phyloP scores from a whole-genome alignment of 1,284 basidiomycete species.

The Apiotrichum porosum region DNA sequence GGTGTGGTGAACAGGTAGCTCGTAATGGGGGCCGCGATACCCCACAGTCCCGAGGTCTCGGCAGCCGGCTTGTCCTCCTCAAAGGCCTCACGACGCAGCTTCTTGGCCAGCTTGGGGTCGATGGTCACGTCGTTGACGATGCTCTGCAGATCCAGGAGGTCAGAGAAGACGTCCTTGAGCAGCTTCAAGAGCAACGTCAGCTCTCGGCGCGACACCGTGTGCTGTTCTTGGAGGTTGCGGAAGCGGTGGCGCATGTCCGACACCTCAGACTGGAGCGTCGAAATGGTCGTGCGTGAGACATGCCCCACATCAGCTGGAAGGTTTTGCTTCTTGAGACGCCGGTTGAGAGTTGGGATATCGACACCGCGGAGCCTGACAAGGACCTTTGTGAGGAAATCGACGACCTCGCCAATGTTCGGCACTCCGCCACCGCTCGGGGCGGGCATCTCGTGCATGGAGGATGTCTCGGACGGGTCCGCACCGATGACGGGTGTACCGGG shows the following conservation, averaged over 20 bases:
- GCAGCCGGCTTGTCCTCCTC: constrained; percentile 41
- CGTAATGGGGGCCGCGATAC: constrained; percentile 59
- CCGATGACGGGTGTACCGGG: background rate
- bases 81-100: constrained; percentile 60
- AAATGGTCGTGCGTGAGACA: constrained; percentile 77
- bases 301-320: constrained; percentile 78
- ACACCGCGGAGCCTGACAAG: constrained; percentile 69
- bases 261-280: constrained; percentile 68
- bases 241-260: constrained; percentile 68
- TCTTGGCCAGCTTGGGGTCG: constrained; percentile 69
- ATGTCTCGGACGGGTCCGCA: constrained; percentile 33
- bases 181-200: constrained; percentile 77
- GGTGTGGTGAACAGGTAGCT: constrained; percentile 45
- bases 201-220: constrained; percentile 71
- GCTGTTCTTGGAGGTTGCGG: constrained; percentile 57
- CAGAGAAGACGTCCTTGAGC: constrained; percentile 76
- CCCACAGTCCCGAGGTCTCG: constrained; percentile 39
- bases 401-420: background rate
- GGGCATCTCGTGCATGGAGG: constrained; percentile 25
- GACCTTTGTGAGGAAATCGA: constrained; percentile 59
- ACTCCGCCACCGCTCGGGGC: background rate
- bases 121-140: constrained; percentile 86
- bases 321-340: constrained; percentile 85
- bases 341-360: constrained; percentile 81
- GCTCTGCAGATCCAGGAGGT: constrained; percentile 75